Base-by-base conservation (phyloP, 768 basidiomycete genomes). In the Rhizopogon vulgaris region DNA sequence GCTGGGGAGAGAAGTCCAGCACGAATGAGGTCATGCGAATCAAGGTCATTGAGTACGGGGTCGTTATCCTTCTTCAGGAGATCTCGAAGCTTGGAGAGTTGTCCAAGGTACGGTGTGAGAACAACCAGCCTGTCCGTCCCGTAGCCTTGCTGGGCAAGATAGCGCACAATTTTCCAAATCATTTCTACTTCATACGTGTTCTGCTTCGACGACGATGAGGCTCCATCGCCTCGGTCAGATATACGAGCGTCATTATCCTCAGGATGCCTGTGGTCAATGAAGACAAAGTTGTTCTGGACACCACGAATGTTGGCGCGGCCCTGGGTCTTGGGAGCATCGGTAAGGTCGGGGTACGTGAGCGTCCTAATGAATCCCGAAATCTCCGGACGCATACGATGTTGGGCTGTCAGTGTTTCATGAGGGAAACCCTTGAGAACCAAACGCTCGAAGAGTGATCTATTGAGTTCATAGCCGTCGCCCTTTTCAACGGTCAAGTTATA, bases 371-470 rank as follows among this genome's bases (percentile, higher is more conserved):
- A 68, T 0, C 73, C 58, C 6, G 86, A 84, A 11, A 87, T 87
- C 55, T 87, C 84, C 1, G 85, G 86, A 7, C 85, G 74, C 86
- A 87, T 87, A 11, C 86, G 79, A 59, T 87, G 85, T 54, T 87
- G 86, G 40, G 74, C 60, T 0, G 57, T 61, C 15, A 87, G 75
- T 0, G 74, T 80, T 42, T 66, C 57, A 60, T 87, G 85, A 0
- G 85, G 85, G 58, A 80, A 87, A 0, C 75, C 78, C 52, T 75
- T 74, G 9, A 78, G 62, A 17, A 86, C 79, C 1, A 87, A 74
- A 4, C 85, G 80, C 55, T 88, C 86, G 56, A 87, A 87, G 0
- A 88, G 67, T 0, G 83, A 85, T 46, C 72, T 67, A 51, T 88
- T 87, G 22, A 87, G 71, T 54, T 87, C 81, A 56, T 71, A 87